phyloP scores from a whole-genome alignment of 2,329 filamentous ascomycete species.

The Pseudogymnoascus sp. region DNA sequence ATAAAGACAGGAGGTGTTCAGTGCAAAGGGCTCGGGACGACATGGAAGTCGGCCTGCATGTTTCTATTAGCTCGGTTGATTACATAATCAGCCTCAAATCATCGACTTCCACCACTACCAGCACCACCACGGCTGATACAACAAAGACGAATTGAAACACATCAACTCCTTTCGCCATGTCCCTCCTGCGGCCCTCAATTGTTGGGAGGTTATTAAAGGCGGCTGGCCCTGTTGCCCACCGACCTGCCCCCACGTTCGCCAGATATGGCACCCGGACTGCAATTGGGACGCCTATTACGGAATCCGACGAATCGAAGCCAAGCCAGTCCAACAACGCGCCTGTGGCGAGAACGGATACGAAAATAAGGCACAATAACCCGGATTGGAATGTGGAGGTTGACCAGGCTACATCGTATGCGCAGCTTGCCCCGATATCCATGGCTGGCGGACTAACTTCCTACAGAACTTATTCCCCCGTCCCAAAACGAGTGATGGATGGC shows the following conservation, averaged over 20 bases:
- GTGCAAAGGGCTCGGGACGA: constrained; percentile 12
- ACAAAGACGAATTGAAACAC: constrained; percentile 9
- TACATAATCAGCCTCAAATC: constrained; percentile 14
- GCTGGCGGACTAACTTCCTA: constrained; percentile 24
- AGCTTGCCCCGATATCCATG: not conserved
- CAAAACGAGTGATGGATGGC: constrained; percentile 82
- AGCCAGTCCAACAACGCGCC: constrained; percentile 30
- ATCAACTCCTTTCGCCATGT: constrained; percentile 42
- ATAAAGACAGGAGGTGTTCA: constrained; percentile 16
- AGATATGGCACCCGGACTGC: constrained; percentile 45
- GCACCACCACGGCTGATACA: constrained; percentile 8
- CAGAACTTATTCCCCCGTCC: constrained; percentile 85
- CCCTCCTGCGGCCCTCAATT: constrained; percentile 52
- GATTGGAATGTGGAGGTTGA: constrained; percentile 76
- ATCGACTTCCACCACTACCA: constrained; percentile 10
- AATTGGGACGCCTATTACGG: constrained; percentile 29
- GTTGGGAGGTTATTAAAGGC: constrained; percentile 44
- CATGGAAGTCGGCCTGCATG: constrained; percentile 12
- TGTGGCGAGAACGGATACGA: constrained; percentile 14
- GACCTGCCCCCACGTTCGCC: constrained; percentile 35
- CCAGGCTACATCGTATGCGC: constrained; percentile 77
- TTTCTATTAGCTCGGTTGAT: constrained; percentile 13
- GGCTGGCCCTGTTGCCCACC: constrained; percentile 32
- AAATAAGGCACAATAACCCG: constrained; percentile 47
- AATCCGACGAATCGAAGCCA: constrained; percentile 28